phyloP scores from a whole-genome alignment of 2,329 filamentous ascomycete genomes.

The Paraphoma chrysanthemicola region DNA sequence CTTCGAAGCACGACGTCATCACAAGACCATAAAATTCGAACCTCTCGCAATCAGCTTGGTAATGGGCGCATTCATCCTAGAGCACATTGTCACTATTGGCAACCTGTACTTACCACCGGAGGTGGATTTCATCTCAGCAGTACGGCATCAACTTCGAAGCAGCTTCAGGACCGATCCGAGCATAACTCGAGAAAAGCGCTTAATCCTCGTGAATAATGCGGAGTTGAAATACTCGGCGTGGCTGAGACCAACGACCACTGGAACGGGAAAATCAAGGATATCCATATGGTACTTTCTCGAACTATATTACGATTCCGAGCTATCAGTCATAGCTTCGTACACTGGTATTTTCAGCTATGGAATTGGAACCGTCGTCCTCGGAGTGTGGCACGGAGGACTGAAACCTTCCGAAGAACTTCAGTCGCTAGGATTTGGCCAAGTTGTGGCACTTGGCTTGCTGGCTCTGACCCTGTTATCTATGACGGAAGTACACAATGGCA shows the following conservation, averaged over 20 bases:
- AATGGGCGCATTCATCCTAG: no score
- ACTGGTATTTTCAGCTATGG: neutral
- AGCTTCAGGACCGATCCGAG: neutral
- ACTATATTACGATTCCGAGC: neutral
- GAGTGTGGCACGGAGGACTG: neutral
- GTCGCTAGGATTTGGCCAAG: constrained; percentile 18
- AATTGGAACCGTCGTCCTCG: neutral
- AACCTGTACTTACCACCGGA: neutral
- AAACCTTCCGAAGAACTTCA: constrained; percentile 1
- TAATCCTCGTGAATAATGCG: neutral
- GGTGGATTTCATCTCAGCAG: neutral
- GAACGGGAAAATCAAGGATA: neutral
- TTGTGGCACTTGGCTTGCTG: constrained; percentile 14
- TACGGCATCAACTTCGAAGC: neutral
- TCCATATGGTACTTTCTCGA: neutral
- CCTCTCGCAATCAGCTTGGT: no score
- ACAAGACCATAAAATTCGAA: neutral
- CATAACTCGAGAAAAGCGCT: neutral
- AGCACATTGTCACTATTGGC: neutral
- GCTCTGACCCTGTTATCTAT: constrained; percentile 6
- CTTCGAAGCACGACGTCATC: neutral
- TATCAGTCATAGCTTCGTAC: neutral
- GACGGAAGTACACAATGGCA: constrained; percentile 11
- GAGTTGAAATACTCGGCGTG: neutral
- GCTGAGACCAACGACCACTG: neutral